Evolutionary conservation across 805 yeast species (phyloP).

Genomic region (Lachancea mirantina): DNA sequence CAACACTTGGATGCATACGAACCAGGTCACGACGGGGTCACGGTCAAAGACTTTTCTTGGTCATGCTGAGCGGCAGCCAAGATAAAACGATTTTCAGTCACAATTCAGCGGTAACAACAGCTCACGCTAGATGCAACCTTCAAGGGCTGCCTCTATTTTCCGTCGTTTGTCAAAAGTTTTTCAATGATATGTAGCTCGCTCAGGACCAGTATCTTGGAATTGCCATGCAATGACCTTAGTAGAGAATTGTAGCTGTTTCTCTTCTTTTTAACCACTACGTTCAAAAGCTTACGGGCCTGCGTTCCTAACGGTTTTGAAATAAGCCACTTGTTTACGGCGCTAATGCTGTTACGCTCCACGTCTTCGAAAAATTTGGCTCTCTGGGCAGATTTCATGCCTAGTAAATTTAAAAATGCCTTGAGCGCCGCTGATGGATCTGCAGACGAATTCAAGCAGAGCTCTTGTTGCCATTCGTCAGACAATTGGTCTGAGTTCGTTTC

Average conservation of each 20-base stretch:
- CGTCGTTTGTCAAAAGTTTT: too few relatives aligned
- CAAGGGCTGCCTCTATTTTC: too few relatives aligned
- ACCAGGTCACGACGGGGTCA: too few relatives aligned
- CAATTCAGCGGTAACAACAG: too few relatives aligned
- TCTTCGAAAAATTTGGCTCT: constrained; percentile 20
- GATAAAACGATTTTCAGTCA: too few relatives aligned
- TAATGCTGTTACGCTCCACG: not conserved
- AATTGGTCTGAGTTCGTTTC: too few relatives aligned
- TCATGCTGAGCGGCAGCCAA: too few relatives aligned
- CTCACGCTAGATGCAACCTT: too few relatives aligned
- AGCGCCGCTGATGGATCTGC: constrained; percentile 44
- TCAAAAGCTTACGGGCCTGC: constrained; percentile 1
- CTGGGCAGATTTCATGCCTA: constrained; percentile 27
- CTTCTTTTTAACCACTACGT: not conserved
- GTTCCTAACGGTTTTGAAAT: not conserved
- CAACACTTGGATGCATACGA: too few relatives aligned
- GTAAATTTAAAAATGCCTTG: constrained; percentile 35
- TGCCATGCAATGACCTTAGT: too few relatives aligned
- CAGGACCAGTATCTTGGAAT: not conserved
- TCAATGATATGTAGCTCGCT: too few relatives aligned
- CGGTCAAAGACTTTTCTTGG: too few relatives aligned
- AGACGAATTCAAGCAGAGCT: constrained; percentile 32
- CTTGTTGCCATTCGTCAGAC: constrained; percentile 36
- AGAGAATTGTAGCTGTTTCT: not conserved
- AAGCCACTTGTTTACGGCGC: not conserved